A percentile compares a stretch with the other conserved stretches of the same genome.
Evolutionary conservation across 208 protist species (phyloP).

Genomic region (Spongospora subterranea): DNA sequence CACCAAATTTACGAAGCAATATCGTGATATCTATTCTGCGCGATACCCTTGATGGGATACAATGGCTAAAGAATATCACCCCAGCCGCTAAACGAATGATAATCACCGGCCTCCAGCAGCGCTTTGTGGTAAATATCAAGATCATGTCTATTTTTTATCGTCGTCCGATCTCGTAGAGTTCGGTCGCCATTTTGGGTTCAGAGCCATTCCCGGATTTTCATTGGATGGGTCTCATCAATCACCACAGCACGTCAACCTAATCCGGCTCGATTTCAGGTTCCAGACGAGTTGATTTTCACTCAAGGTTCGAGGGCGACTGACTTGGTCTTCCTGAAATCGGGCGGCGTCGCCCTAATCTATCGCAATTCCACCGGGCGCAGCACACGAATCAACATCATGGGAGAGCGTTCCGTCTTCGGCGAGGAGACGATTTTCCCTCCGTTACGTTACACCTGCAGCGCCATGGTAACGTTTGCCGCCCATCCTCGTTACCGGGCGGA

Average conservation of each 20-base stretch:
- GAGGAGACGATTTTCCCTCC: not conserved
- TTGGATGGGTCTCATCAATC: not conserved
- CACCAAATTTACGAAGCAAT: not conserved
- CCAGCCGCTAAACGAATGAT: not conserved
- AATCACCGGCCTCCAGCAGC: conserved; percentile 10
- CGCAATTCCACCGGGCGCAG: not conserved
- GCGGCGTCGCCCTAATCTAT: conserved; percentile 17
- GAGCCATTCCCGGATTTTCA: too few relatives aligned
- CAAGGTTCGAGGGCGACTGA: not conserved
- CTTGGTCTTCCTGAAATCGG: conserved; percentile 18
- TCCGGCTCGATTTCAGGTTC: not conserved
- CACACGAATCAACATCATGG: not conserved
- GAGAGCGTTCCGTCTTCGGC: not conserved
- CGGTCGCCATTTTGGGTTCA: too few relatives aligned
- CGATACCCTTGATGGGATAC: not conserved
- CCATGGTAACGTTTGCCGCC: not conserved
- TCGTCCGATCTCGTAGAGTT: too few relatives aligned
- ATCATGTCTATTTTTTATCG: too few relatives aligned
- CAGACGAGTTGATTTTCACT: not conserved
- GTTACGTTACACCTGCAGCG: not conserved
- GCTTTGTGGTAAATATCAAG: not conserved
- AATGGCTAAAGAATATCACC: not conserved
- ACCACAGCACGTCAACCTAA: not conserved
- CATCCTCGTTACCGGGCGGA: not conserved
- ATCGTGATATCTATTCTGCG: not conserved